These are phyloP conservation scores for Moricandia arvensis DNA, from an alignment of 345 rosid genomes.

Conservation along the genomic window DNA sequence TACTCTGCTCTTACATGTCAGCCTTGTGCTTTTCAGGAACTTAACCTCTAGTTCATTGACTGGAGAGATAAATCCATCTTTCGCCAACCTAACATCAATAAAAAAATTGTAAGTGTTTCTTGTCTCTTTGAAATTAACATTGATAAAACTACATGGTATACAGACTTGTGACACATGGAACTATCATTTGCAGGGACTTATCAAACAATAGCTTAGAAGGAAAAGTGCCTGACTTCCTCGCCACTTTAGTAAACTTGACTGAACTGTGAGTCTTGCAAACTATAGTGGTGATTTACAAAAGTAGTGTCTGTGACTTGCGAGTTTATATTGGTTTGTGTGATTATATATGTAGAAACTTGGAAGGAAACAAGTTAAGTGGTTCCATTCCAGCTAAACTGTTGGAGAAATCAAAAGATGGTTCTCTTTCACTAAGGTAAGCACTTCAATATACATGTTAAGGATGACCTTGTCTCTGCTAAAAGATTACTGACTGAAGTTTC, in stretches of 20 bases:
- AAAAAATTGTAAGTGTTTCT: constrained; percentile 9
- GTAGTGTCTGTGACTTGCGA: not conserved
- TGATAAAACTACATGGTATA: not conserved
- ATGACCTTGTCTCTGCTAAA: not conserved
- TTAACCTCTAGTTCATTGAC: constrained; percentile 42
- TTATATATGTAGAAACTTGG: constrained; percentile 37
- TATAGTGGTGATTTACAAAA: not conserved
- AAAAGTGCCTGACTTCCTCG: constrained; percentile 35
- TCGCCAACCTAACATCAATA: constrained; percentile 21
- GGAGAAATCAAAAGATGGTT: constrained; percentile 33
- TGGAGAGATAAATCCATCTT: constrained; percentile 8
- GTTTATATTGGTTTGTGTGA: not conserved
- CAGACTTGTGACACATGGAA: constrained; percentile 12
- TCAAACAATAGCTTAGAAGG: constrained; percentile 43
- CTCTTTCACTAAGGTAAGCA: not conserved
- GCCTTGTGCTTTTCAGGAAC: constrained; percentile 31
- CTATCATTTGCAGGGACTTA: constrained; percentile 43
- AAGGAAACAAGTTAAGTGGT: constrained; percentile 44
- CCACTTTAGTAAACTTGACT: constrained; percentile 13
- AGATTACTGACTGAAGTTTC: not conserved
- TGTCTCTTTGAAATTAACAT: not conserved
- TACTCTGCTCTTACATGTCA: not conserved
- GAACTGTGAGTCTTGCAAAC: constrained; percentile 18
- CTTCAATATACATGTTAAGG: not conserved
- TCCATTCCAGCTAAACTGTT: constrained; percentile 38